Percentiles rank a stretch among this genome's conserved stretches.
Conservation (phyloP, 306 rosid species). For the Prunus mume region DNA sequence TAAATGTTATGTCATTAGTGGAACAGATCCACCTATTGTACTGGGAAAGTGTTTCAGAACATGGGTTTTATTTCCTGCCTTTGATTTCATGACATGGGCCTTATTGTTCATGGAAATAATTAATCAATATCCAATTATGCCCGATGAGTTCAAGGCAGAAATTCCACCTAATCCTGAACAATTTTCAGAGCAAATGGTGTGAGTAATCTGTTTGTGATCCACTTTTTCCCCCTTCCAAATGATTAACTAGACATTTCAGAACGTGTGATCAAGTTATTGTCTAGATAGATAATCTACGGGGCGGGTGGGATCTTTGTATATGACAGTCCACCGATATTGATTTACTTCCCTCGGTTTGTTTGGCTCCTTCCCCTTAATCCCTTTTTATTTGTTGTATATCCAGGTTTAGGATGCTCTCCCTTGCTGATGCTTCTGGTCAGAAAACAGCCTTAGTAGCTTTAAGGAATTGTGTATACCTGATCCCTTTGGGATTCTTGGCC, state of each 20-base stretch:
- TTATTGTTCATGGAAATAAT: neutral
- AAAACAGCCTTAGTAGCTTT: slow-evolving; percentile 85
- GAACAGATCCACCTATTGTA: neutral
- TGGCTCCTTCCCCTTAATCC: slow-evolving; percentile 3
- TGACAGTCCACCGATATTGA: neutral
- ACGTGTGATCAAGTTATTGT: neutral
- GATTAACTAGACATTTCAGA: neutral
- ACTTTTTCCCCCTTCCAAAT: neutral
- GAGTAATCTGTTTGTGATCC: neutral
- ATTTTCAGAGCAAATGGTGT: neutral
- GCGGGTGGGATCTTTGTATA: neutral
- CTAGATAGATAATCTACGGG: neutral
- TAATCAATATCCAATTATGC: neutral
- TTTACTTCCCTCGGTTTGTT: neutral
- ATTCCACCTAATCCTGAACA: neutral
- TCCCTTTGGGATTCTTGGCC: slow-evolving; percentile 94
- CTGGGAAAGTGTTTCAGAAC: neutral
- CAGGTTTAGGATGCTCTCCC: slow-evolving; percentile 94
- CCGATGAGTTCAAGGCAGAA: neutral
- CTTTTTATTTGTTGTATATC: slow-evolving; percentile 16
- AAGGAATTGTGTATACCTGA: slow-evolving; percentile 76
- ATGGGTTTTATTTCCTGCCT: neutral
- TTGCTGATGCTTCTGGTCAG: slow-evolving; percentile 74
- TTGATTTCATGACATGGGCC: slow-evolving; percentile 5
- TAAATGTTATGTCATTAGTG: slow-evolving; percentile 6